phyloP scores from a whole-genome alignment of 2,329 filamentous ascomycete genomes.

The Aspergillus pseudotamarii region DNA sequence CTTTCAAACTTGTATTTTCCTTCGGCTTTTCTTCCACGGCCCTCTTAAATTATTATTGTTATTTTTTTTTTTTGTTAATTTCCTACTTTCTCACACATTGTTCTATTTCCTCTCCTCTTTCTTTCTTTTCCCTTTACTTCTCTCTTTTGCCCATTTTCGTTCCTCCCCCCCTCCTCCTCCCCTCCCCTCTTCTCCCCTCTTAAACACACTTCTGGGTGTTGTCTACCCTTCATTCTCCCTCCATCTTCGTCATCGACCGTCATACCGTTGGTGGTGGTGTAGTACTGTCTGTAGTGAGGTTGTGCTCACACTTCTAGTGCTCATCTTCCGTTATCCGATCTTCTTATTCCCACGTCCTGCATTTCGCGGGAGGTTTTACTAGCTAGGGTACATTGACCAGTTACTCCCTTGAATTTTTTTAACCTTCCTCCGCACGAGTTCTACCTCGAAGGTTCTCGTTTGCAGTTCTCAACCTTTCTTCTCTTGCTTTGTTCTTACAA shows the following conservation, averaged over 20 bases:
- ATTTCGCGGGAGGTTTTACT: slow-evolving; percentile 21
- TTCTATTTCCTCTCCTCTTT: slow-evolving; percentile 12
- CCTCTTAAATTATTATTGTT: slow-evolving; percentile 23
- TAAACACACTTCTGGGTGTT: slow-evolving; percentile 18
- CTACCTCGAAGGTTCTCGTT: slow-evolving; percentile 23
- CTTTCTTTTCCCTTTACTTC: slow-evolving; percentile 15
- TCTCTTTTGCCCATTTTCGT: slow-evolving; percentile 22
- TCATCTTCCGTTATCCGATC: slow-evolving; percentile 24
- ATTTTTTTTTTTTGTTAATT: slow-evolving; percentile 19
- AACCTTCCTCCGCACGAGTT: slow-evolving; percentile 21
- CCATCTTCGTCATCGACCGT: slow-evolving; percentile 15
- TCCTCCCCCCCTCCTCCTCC: slow-evolving; percentile 25
- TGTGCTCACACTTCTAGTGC: slow-evolving; percentile 25
- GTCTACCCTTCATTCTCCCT: slow-evolving; percentile 23
- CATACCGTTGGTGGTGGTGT: slow-evolving; percentile 21
- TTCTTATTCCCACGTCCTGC: slow-evolving; percentile 22
- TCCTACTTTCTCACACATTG: slow-evolving; percentile 16
- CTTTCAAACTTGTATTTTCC: slow-evolving; percentile 17
- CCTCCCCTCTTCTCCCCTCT: slow-evolving; percentile 25
- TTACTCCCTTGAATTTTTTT: slow-evolving; percentile 22
- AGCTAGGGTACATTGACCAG: slow-evolving; percentile 24
- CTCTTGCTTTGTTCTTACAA: slow-evolving; percentile 14
- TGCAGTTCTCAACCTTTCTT: slow-evolving; percentile 12
- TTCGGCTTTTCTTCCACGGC: slow-evolving; percentile 23
- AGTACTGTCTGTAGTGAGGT: slow-evolving; percentile 25